phyloP scores from a whole-genome alignment of 73 alveolate species.

The Paramecium primaurelia region DNA sequence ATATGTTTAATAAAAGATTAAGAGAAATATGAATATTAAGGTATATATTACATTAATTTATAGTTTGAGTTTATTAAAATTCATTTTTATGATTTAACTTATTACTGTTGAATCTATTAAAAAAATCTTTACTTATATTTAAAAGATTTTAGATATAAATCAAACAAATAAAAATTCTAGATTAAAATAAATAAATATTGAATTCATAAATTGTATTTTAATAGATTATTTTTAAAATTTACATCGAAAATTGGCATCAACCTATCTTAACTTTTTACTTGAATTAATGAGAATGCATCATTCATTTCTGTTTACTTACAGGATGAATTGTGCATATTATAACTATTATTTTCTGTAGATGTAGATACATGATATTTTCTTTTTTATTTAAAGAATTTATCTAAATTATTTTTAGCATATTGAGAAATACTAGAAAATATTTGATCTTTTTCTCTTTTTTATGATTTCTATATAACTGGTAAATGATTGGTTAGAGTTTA shows the following conservation, averaged over 20 bases:
- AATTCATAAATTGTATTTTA: background rate
- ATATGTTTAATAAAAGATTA: background rate
- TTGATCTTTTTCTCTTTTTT: background rate
- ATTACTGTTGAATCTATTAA: no score
- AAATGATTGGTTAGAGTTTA: background rate
- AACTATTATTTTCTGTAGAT: background rate
- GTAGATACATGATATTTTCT: background rate
- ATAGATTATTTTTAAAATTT: background rate
- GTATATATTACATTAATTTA: background rate
- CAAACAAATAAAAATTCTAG: no score
- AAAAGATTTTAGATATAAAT: background rate
- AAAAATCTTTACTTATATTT: no score
- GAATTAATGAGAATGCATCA: background rate
- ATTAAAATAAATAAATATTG: background rate
- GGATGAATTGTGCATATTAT: background rate
- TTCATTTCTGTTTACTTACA: background rate
- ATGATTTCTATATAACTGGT: background rate
- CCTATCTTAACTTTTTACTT: background rate
- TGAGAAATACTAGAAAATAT: background rate
- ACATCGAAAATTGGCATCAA: background rate
- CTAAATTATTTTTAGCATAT: background rate
- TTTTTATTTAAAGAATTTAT: background rate
- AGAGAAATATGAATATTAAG: background rate
- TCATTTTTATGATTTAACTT: background rate
- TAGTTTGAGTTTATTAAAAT: background rate